Evolutionary conservation across 495 filamentous ascomycete genomes (phyloP), one percentile per base, ranked within the genome.

Genomic region (Penicillium canariense): DNA sequence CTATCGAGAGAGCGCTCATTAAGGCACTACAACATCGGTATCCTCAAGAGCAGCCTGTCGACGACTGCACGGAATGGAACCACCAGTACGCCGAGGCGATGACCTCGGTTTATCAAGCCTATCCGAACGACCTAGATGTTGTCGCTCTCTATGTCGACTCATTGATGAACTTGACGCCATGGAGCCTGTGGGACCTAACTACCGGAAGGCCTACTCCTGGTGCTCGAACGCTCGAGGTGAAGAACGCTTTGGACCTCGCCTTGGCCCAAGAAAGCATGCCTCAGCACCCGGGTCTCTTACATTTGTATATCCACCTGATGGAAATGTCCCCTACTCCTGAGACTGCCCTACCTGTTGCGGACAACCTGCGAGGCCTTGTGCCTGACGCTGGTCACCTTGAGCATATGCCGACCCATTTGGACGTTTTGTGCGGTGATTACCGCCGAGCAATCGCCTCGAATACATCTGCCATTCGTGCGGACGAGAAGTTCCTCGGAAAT

Each of bases 301-400:
- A 89, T 61, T 66, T 87, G 2, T 88, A 88, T 54, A 87, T 88
- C 49, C 87, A 90, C 59, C 72, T 87, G 12, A 86, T 87, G 81
- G 86, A 90, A 61, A 88, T 88, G 85, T 88, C 84, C 3, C 55
- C 65, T 0, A 75, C 75, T 1, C 86, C 86, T 0, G 86, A 87
- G 50, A 62, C 56, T 5, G 86, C 81, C 0, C 65, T 88, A 2
- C 65, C 67, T 2, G 72, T 73, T 5, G 84, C 85, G 0, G 80
- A 87, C 50, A 71, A 75, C 36, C 76, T 89, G 2, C 81, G 84
- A 2, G 77, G 76, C 1, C 74, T 88, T 1, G 77, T 86, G 0
- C 86, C 86, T 0, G 84, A 88, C 48, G 75, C 82, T 0, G 86
- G 86, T 4, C 86, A 89, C 60, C 72, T 89, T n/a, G 77, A 84